A percentile compares a stretch with the other conserved stretches of the same genome.
Conservation (phyloP, 306 rosid genomes). For the Pachyrhizus erosus region DNA sequence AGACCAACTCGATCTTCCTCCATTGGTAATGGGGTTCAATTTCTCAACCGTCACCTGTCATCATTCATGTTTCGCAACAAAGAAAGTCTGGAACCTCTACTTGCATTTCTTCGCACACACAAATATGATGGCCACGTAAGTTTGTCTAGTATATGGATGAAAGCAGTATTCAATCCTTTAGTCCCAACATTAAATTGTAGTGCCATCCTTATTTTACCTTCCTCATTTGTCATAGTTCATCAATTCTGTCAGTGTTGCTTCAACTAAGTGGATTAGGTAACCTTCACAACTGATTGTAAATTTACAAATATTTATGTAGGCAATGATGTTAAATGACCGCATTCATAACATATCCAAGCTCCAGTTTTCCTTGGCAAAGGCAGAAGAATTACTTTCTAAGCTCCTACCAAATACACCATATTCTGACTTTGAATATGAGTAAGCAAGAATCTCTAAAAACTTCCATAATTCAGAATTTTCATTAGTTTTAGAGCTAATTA, state of each 20-base stretch:
- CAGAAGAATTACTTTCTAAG: constrained; percentile 65
- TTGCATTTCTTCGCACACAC: constrained; percentile 73
- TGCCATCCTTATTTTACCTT: background rate
- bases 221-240: background rate
- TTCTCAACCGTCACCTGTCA: constrained; percentile 82
- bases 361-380: constrained; percentile 65
- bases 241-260: background rate
- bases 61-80: constrained; percentile 74
- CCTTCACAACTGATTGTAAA: background rate
- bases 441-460: constrained; percentile 27
- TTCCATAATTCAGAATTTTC: background rate
- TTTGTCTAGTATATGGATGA: background rate
- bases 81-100: constrained; percentile 72
- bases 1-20: constrained; percentile 71
- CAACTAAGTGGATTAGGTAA: background rate
- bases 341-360: constrained; percentile 61
- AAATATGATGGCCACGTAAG: constrained; percentile 73
- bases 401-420: constrained; percentile 55
- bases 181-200: background rate
- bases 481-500: constrained; percentile 15
- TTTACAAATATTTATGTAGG: constrained; percentile 45
- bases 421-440: constrained; percentile 73
- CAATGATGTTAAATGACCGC: constrained; percentile 74
- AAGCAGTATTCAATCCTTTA: constrained; percentile 3
- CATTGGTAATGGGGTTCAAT: constrained; percentile 84